Percentiles rank a stretch among this genome's conserved stretches.
These are phyloP conservation scores for Plasmodium gallinaceum DNA, from an alignment of 169 alveolate species.

Conservation along the genomic window DNA sequence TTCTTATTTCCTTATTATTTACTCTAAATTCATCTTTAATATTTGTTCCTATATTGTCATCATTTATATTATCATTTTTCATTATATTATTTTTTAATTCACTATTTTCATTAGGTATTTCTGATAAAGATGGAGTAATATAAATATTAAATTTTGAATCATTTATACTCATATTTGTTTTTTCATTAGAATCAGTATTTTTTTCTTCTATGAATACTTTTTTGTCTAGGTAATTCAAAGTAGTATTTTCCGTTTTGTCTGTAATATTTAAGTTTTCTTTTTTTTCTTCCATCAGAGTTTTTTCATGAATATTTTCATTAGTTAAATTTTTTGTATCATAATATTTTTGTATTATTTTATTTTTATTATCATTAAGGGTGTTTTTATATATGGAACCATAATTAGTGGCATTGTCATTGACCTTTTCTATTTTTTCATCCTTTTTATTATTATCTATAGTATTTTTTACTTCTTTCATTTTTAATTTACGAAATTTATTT, in stretches of 20 bases:
- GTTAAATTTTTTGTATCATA: not conserved
- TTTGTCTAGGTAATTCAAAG: not conserved
- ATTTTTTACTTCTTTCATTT: too few species aligned
- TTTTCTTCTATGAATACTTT: not conserved
- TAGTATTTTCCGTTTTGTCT: not conserved
- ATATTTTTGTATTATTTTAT: not conserved
- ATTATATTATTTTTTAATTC: not conserved
- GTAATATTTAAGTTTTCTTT: not conserved
- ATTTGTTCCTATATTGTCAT: not conserved
- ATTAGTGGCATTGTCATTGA: too few species aligned
- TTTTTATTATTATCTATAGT: too few species aligned
- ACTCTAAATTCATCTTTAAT: not conserved
- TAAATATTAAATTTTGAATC: constrained; percentile 29
- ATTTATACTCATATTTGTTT: constrained; percentile 4
- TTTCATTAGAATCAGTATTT: not conserved
- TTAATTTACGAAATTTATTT: too few species aligned
- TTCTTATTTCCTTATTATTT: not conserved
- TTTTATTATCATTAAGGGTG: not conserved
- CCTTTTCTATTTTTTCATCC: too few species aligned
- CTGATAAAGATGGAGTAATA: constrained; percentile 63
- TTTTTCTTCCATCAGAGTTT: not conserved
- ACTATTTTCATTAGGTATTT: not conserved
- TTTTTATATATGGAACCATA: too few species aligned
- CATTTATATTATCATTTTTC: not conserved
- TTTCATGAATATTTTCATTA: not conserved